Evolutionary conservation across 495 filamentous ascomycete genomes (phyloP).

Genomic region (Poronia punctata): DNA sequence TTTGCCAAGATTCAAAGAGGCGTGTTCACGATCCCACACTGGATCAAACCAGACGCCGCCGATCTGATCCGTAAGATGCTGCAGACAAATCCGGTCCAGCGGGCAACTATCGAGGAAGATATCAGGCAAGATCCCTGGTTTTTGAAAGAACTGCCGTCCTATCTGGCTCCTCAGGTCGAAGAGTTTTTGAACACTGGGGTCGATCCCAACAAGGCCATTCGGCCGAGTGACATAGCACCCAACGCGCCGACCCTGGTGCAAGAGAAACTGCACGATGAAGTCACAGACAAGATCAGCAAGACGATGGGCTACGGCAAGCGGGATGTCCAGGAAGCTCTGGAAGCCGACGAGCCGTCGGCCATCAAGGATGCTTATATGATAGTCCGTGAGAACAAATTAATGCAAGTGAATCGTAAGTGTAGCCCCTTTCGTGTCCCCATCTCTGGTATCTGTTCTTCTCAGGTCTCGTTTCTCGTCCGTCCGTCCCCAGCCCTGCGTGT

Average conservation of each 20-base stretch:
- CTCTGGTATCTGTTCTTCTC: too few relatives aligned
- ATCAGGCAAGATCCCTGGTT: conserved; percentile 97
- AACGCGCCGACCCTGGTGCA: conserved; percentile 70
- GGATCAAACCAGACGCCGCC: conserved; percentile 79
- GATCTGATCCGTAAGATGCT: conserved; percentile 87
- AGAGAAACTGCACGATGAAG: conserved; percentile 82
- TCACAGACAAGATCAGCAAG: conserved; percentile 90
- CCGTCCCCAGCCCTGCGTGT: too few relatives aligned
- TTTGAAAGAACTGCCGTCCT: conserved; percentile 71
- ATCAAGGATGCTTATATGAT: conserved; percentile 99
- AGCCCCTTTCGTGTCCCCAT: too few relatives aligned
- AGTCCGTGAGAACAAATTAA: conserved; percentile 93
- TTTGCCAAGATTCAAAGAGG: conserved; percentile 52
- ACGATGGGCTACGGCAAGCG: conserved; percentile 95
- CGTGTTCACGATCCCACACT: conserved; percentile 79
- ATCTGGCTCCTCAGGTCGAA: conserved; percentile 82
- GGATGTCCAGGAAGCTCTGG: conserved; percentile 89
- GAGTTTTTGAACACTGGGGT: conserved; percentile 91
- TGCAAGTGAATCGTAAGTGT: conserved; percentile 83
- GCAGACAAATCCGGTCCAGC: conserved; percentile 86
- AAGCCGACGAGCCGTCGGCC: conserved; percentile 85
- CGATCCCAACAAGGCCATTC: conserved; percentile 83
- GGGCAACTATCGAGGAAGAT: conserved; percentile 83
- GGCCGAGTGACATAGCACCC: conserved; percentile 67
- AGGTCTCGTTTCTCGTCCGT: not conserved